These are phyloP conservation scores for Amanita fuliginea DNA, from an alignment of 768 basidiomycete species.

Conservation along the genomic window DNA sequence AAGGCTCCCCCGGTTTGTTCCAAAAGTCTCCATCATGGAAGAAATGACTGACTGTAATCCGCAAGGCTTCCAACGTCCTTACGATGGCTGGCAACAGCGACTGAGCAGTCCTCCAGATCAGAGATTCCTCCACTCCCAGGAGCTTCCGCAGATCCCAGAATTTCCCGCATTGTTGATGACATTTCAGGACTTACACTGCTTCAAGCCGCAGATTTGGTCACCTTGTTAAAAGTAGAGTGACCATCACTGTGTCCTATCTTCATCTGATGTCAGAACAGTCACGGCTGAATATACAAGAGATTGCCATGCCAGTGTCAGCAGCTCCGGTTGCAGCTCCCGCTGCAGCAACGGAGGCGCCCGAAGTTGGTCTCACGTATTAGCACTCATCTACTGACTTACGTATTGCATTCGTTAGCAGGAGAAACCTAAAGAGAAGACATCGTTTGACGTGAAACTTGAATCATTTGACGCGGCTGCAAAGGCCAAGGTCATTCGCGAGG, in stretches of 20 bases:
- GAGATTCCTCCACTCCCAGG: constrained; percentile 31
- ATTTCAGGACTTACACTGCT: constrained; percentile 83
- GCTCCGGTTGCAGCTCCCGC: constrained; percentile 44
- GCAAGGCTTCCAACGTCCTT: constrained; percentile 26
- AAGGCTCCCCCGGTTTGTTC: constrained; percentile 23
- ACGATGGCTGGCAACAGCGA: constrained; percentile 49
- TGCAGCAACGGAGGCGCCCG: constrained; percentile 53
- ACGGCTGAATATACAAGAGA: constrained; percentile 93
- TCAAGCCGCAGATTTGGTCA: constrained; percentile 92
- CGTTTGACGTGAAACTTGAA: constrained; percentile 92
- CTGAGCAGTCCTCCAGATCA: constrained; percentile 29
- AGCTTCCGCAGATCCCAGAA: constrained; percentile 45
- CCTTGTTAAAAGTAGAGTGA: constrained; percentile 69
- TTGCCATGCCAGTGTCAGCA: constrained; percentile 79
- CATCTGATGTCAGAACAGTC: constrained; percentile 36
- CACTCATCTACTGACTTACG: not conserved
- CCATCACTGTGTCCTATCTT: not conserved
- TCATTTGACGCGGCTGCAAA: constrained; percentile 88
- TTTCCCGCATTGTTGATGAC: constrained; percentile 83
- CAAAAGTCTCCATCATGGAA: constrained; percentile 1
- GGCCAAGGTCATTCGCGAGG: constrained; percentile 95
- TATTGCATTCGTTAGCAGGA: constrained; percentile 34
- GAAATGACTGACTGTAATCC: constrained; percentile 17
- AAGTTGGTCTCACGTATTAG: constrained; percentile 31
- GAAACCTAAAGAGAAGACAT: constrained; percentile 97